Conservation (phyloP, 495 filamentous ascomycete genomes). For the Parmelia sp. region DNA sequence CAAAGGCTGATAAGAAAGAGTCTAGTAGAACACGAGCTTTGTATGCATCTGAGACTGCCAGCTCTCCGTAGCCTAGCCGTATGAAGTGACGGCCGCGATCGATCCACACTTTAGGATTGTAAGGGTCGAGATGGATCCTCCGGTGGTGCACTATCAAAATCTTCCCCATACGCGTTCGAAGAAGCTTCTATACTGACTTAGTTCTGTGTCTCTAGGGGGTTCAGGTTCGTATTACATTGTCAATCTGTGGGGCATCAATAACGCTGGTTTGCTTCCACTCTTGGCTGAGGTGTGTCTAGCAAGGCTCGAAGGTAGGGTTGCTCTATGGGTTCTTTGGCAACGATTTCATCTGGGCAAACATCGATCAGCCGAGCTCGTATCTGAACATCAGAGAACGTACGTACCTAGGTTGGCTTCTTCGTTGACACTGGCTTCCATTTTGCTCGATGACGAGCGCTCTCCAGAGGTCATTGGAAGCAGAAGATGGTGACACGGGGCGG, state of each 20-base stretch:
- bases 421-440: not conserved
- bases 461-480: no score
- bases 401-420: conserved; percentile 32
- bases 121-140: not conserved
- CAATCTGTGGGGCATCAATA: no score
- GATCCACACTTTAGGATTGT: conserved; percentile 1
- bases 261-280: not conserved
- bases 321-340: not conserved
- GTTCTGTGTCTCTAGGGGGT: no score
- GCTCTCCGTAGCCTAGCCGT: not conserved
- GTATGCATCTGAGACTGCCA: not conserved
- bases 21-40: not conserved
- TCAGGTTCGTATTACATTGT: no score
- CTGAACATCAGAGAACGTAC: conserved; percentile 28
- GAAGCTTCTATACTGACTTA: no score
- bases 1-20: no score
- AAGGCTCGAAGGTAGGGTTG: not conserved
- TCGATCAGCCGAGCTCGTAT: conserved; percentile 32
- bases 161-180: not conserved
- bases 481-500: no score
- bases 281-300: not conserved
- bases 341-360: conserved; percentile 5
- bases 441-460: no score
- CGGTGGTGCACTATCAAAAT: not conserved
- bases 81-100: not conserved